These are phyloP conservation scores for Kodamaea plutei DNA, from an alignment of 1,139 yeast species.

Conservation along the genomic window DNA sequence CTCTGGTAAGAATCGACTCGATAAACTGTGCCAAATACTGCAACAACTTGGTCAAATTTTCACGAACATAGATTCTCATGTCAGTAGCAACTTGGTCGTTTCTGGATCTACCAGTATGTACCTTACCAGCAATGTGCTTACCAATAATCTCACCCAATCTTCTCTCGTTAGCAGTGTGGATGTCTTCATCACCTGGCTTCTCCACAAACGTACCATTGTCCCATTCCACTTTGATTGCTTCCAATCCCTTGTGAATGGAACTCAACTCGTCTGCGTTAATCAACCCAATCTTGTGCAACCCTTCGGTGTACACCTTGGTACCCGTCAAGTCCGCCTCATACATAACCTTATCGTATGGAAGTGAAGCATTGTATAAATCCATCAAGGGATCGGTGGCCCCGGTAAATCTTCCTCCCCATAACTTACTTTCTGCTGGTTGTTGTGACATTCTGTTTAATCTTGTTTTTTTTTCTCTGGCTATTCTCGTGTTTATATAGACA, in stretches of 20 bases:
- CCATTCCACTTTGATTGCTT: conserved; percentile 77
- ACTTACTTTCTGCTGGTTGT: conserved; percentile 54
- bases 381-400: conserved; percentile 95
- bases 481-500: too few relatives aligned
- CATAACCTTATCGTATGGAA: conserved; percentile 94
- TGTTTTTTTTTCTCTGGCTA: conserved; percentile 1
- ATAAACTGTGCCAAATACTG: conserved; percentile 59
- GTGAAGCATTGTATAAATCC: conserved; percentile 94
- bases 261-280: conserved; percentile 65
- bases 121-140: conserved; percentile 89
- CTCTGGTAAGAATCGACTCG: conserved; percentile 65
- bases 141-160: conserved; percentile 95
- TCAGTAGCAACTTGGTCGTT: conserved; percentile 99
- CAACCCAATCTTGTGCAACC: conserved; percentile 73
- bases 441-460: conserved; percentile 16
- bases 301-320: conserved; percentile 87
- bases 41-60: conserved; percentile 59
- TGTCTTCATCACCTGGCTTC: conserved; percentile 93
- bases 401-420: conserved; percentile 99
- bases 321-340: conserved; percentile 92
- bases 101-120: conserved; percentile 97
- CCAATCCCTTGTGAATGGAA: conserved; percentile 81
- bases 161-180: conserved; percentile 98
- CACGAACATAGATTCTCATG: conserved; percentile 91
- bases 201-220: conserved; percentile 64